Base-by-base conservation (phyloP, 208 protist species). In the Trypanosoma congolense region DNA sequence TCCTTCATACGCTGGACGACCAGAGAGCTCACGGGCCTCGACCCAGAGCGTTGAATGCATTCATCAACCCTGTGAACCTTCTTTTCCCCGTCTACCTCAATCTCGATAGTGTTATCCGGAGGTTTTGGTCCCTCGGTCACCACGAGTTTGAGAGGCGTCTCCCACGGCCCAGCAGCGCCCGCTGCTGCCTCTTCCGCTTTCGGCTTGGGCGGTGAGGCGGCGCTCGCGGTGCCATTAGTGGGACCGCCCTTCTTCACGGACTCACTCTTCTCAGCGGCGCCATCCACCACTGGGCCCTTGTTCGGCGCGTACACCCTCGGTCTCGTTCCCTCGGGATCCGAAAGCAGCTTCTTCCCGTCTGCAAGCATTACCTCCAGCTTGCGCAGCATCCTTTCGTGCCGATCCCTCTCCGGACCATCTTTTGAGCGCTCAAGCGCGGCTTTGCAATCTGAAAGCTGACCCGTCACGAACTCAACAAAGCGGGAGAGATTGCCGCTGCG, bases 401-500 rank as follows among this genome's bases (percentile, higher is more conserved):
- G 56, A 31, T 66, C 43, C 61, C 56, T 68, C 30, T 72, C 52
- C 10, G 60, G 55, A 28, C 38, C 42, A 30, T 46, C 63, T 29
- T 76, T 77, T 16, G 29, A 43, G 26, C 41, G 52, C 16, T 46
- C 51, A 31, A 52, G 42, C 36, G 55, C 57, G 21, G 47, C 61
- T 63, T 77, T 76, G 45, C 68, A 77, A 31, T 69, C 62, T 1
- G 60, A 48, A 18, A 90, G 50, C 61, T 90, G 75, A 49, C 80
- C 76, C 47, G 73, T 66, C 30, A 79, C 84, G 54, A 76, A 86
- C 22, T 90, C 79, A 24, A 85, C 61, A 55, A 90, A 90, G 36
- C 77, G 83, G 55, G 74, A 74, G 22, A 90, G 70, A 54, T 90
- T 90, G 55, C 83, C 83, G 56, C 83, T 90, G 49, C 83, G 83